Evolutionary conservation across 2,329 filamentous ascomycete species (phyloP), one percentile per base, ranked within the genome.

Genomic region (Rugonectria rugulosa): DNA sequence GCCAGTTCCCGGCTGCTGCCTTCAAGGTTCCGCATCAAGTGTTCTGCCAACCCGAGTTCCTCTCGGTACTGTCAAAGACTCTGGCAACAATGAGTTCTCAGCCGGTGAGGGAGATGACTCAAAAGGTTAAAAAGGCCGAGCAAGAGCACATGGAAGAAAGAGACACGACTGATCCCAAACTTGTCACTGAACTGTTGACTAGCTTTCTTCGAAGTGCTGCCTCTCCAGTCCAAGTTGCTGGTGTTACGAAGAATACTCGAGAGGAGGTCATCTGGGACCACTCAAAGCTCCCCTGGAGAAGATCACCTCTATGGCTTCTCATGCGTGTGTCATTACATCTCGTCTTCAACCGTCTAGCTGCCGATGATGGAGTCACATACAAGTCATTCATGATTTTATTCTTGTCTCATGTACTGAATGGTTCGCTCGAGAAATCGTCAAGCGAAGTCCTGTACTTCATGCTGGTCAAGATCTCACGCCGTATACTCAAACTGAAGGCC

Each of bases 271-370:
- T 81, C 8, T 85, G 74, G 72, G 53, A 63, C 2, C 38, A 55
- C 2, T 44, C 44, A 5, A 41, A 44, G 4, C 38, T 61, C 4
- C 61, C 66, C 0, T 86, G 83, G 83, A 71, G 77, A 7, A 68
- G 79, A 38, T 85, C 82, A 11, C 72, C 83, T 0, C 53, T 80
- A 0, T 88, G 83, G 83, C 70, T 87, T 1, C 69, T 86, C 0
- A 48, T 87, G 2, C 79, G 84, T 1, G 81, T 85, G 0, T 66
- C 74, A 0, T 55, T 85, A 3, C 82, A 86, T 44, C 59, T 75
- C 2, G 55, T 57, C 5, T 55, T 61, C 55, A 44, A 3, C 1
- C 52, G 59, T 0, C 15, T 51, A 37, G 15, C 42, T 2, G 15
- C 3, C 4, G 36, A 26, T 5, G 20, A 41, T 2, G 15, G 31